Percentiles rank a stretch among this genome's conserved stretches.
phyloP scores from a whole-genome alignment of 805 yeast genomes.

The Schwanniomyces polymorphus region DNA sequence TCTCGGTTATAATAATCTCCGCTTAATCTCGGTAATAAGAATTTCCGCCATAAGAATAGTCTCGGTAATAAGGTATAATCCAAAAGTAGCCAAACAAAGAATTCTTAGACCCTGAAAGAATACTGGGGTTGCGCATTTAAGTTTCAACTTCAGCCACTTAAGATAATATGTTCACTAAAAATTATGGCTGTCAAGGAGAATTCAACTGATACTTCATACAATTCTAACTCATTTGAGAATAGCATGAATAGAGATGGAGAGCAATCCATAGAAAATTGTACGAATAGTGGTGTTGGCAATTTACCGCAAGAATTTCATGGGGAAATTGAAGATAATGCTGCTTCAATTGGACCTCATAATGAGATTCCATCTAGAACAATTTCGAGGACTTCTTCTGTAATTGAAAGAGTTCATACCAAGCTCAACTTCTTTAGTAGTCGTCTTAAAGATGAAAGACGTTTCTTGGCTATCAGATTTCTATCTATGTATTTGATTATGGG shows the following conservation, averaged over 20 bases:
- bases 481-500: slow-evolving; percentile 31
- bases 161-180: not conserved
- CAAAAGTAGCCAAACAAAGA: too few relatives aligned
- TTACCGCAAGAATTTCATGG: not conserved
- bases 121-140: too few relatives aligned
- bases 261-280: not conserved
- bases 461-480: slow-evolving; percentile 14
- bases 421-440: slow-evolving; percentile 32
- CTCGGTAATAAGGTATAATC: too few relatives aligned
- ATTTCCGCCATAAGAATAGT: too few relatives aligned
- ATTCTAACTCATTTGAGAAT: not conserved
- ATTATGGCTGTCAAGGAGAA: not conserved
- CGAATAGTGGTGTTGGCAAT: not conserved
- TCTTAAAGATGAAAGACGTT: slow-evolving; percentile 18
- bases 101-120: too few relatives aligned
- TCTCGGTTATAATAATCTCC: too few relatives aligned
- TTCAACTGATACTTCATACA: not conserved
- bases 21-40: too few relatives aligned
- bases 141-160: too few relatives aligned
- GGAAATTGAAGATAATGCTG: not conserved
- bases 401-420: slow-evolving; percentile 24
- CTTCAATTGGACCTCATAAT: not conserved
- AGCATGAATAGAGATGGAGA: not conserved
- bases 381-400: not conserved
- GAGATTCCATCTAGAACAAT: not conserved